phyloP scores from a whole-genome alignment of 176 grass and related monocot genomes.

The Musa schizocarpa region DNA sequence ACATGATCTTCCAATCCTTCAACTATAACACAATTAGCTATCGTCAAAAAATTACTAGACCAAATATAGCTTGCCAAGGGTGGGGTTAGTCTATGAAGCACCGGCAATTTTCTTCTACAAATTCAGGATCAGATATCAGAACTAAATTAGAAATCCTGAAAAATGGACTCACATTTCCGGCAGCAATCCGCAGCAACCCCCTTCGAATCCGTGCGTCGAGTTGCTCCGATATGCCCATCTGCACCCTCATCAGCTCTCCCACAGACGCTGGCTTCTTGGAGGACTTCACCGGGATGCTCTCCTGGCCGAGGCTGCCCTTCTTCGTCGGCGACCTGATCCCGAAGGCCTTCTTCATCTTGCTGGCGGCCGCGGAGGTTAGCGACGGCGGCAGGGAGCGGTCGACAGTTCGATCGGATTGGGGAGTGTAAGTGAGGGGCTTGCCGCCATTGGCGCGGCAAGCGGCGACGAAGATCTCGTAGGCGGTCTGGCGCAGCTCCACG shows the following conservation, averaged over 20 bases:
- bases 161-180: constrained; percentile 42
- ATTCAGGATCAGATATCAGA: background rate
- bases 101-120: background rate
- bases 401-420: constrained; percentile 34
- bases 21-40: no score
- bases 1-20: no score
- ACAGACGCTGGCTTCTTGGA: constrained; percentile 38
- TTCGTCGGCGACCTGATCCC: constrained; percentile 62
- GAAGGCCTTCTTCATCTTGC: constrained; percentile 97
- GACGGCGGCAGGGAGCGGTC: constrained; percentile 54
- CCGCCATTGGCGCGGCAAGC: constrained; percentile 73
- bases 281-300: background rate
- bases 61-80: no score
- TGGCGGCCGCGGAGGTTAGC: constrained; percentile 76
- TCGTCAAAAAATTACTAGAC: no score
- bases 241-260: constrained; percentile 70
- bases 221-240: constrained; percentile 79
- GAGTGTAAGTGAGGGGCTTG: constrained; percentile 76
- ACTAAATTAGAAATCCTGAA: background rate
- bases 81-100: background rate
- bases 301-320: constrained; percentile 38
- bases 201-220: constrained; percentile 77
- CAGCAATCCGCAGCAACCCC: constrained; percentile 85
- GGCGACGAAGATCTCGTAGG: constrained; percentile 86
- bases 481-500: constrained; percentile 56